Evolutionary conservation across 2,329 filamentous ascomycete species (phyloP), one percentile per base, ranked within the genome.

Genomic region (Fusarium floridanum): DNA sequence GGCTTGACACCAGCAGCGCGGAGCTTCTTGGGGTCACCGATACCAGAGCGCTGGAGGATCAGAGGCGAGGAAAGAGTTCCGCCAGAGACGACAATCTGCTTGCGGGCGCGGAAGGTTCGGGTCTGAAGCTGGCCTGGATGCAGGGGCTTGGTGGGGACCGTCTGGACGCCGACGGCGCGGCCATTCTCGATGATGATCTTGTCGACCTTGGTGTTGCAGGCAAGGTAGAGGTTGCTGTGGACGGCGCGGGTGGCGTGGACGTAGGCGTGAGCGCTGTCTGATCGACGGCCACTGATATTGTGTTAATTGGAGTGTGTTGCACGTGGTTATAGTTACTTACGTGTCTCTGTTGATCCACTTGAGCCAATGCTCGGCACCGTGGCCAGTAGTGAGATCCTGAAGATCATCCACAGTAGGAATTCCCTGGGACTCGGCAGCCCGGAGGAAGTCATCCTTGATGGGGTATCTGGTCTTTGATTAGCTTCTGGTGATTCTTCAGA

Each of bases 291-390:
- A 0, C 48, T 53, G 48, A 32, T n/a, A 5, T 29, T 5, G 10
- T 53, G 17, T 53, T 53, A 53, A 27, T 20, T 14, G 17, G 27
- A 29, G 45, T 11, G 3, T 2, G 2, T 50, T 50, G 4, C 22
- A 27, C 14, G 45, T 50, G 16, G 6, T 11, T 32, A 14, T 0
- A 1, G 1, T 20, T 12, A 53, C 48, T 32, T 53, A 32, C 48
- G 74, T 75, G 27, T 75, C 90, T 68, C 90, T 88, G 79, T 95
- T 95, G 83, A 95, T 95, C 93, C 93, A 95, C 83, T 95, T 95
- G 66, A 95, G 85, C 93, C 93, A 95, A 74, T 95, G 93, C 83
- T 95, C 93, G 55, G 93, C 93, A 72, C 93, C 93, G 68, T 91
- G 90, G 16, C 84, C 91, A 1, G 91, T 93, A 32, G 84, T 85